Conservation (phyloP, 257 asterid species). For the Primulina tabacum region DNA sequence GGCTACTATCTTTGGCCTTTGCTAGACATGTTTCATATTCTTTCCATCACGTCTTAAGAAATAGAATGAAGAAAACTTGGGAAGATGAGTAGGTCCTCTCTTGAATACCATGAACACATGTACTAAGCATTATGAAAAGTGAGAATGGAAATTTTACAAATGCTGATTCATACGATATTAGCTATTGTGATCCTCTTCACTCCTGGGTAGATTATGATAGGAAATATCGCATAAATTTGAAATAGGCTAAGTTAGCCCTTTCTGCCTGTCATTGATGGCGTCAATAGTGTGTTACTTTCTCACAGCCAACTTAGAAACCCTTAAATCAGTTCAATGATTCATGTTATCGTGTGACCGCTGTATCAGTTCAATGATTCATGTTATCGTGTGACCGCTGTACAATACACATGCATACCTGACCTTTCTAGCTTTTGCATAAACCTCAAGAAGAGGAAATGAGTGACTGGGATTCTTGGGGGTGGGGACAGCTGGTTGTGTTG, state of each 20-base stretch:
- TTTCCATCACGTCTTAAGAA: not conserved
- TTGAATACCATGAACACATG: not conserved
- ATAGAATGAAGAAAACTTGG: not conserved
- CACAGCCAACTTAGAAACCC: not conserved
- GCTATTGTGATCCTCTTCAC: not conserved
- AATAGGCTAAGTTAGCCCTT: constrained; percentile 1
- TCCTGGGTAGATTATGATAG: not conserved
- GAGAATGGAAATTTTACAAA: not conserved
- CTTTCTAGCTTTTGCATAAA: not conserved
- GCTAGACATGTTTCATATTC: not conserved
- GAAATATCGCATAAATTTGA: not conserved
- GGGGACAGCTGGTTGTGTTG: not conserved
- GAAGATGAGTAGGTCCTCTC: not conserved
- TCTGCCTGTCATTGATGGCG: not conserved
- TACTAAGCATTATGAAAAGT: not conserved
- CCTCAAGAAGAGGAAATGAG: not conserved
- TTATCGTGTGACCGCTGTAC: not conserved
- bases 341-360: not conserved
- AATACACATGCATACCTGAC: not conserved
- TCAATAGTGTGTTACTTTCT: not conserved
- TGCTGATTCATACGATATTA: not conserved
- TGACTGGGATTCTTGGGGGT: not conserved
- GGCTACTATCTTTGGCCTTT: not conserved
- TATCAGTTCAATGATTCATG: not conserved
- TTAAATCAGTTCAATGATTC: not conserved